Evolutionary conservation across 2,329 filamentous ascomycete genomes (phyloP).

Genomic region (Alternaria solani): DNA sequence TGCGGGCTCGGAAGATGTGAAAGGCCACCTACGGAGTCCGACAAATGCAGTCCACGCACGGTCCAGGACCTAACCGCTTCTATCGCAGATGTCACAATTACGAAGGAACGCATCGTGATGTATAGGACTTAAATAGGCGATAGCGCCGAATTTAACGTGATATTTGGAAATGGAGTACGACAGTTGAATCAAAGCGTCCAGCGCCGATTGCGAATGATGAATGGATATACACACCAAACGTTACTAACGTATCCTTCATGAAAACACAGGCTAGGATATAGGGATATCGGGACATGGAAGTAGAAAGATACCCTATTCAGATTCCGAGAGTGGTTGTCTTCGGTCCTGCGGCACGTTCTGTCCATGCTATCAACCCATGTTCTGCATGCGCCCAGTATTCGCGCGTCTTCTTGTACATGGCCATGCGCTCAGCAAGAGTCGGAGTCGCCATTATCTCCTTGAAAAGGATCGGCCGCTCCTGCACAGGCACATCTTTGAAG

Average conservation of each 20-base stretch:
- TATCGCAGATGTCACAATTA: neutral
- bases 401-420: slow-evolving; percentile 42
- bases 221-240: neutral
- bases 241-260: neutral
- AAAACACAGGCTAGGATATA: neutral
- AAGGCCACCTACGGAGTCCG: neutral
- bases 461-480: slow-evolving; percentile 41
- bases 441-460: slow-evolving; percentile 39
- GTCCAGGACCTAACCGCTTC: neutral
- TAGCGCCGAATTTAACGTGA: neutral
- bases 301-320: neutral
- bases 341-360: slow-evolving; percentile 13
- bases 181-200: neutral
- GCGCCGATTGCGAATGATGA: neutral
- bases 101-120: neutral
- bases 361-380: slow-evolving; percentile 45
- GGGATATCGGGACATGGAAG: neutral
- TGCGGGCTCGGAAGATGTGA: neutral
- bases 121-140: neutral
- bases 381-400: slow-evolving; percentile 49
- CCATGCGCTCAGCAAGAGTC: slow-evolving; percentile 40
- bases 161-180: neutral
- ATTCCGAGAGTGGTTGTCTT: neutral
- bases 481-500: slow-evolving; percentile 25
- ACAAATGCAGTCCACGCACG: neutral